Evolutionary conservation across 164 flowering plant genomes (phyloP), one percentile per base, ranked within the genome.

Genomic region (Pachysandra terminalis): DNA sequence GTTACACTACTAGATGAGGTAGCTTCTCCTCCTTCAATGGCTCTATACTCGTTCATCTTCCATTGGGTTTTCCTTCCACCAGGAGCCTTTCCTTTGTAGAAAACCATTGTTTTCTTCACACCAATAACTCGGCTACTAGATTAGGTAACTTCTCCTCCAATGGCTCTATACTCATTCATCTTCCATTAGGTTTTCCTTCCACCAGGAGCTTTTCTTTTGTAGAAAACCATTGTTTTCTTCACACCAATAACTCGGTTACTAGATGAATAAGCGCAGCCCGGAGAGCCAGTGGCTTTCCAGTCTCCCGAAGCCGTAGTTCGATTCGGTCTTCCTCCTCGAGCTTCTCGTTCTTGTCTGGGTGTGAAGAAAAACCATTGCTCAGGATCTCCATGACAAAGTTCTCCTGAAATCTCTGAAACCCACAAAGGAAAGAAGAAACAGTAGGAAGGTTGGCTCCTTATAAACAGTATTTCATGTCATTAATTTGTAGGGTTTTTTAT

Each of bases 251-350:
- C 61, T 3, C 82, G 78, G 40, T 73, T 75, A 23, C 65, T 59
- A 0, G 79, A 64, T 0, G 87, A 87, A 70, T 77, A 88, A 19
- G 85, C 86, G 37, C 23, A 69, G 9, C 84, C 74, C 16, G 93
- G 89, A 59, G 89, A 82, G 10, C 93, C 93, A 0, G 93, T 86
- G 0, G 93, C 93, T 63, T 88, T 88, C 93, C 93, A 88, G 66
- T 82, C 86, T 3, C 93, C 93, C 0, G 79, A 72, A 4, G 59
- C 62, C 0, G 93, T 83, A n/a, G 79, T 79, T 37, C 93, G 68
- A 49, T 68, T 81, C 0, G 93, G 85, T 60, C 86, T 79, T 22
- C 93, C 93, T 23, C 93, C 90, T 1, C 83, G 75, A 0, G 81
- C 81, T 71, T 88, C 93, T 40, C 79, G 77, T 72, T 83, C 85